Evolutionary conservation across 768 basidiomycete genomes (phyloP).

Genomic region (Leucosporidium yakuticum): DNA sequence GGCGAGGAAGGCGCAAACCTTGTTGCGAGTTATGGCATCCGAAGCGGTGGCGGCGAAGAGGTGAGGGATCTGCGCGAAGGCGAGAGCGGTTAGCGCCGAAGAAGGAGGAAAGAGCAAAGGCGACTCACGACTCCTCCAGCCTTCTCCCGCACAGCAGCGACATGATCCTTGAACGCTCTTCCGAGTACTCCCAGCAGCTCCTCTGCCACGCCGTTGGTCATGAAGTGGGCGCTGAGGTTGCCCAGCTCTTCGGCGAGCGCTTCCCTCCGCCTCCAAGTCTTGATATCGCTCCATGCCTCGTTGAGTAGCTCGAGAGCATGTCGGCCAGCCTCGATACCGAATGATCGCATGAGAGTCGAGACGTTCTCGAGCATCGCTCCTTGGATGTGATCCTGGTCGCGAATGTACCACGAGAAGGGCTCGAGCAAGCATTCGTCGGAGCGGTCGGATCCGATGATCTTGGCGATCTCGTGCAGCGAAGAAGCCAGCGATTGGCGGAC

Average conservation of each 20-base stretch:
- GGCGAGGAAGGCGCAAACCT: conserved; percentile 24
- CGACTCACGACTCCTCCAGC: conserved; percentile 61
- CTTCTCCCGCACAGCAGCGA: conserved; percentile 77
- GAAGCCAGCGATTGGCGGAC: conserved; percentile 78
- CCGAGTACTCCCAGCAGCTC: conserved; percentile 55
- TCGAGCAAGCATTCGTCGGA: conserved; percentile 62
- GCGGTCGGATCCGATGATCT: conserved; percentile 68
- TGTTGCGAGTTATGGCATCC: conserved; percentile 32
- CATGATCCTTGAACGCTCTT: conserved; percentile 64
- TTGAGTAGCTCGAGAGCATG: conserved; percentile 48
- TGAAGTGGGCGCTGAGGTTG: conserved; percentile 48
- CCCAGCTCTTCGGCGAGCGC: conserved; percentile 56
- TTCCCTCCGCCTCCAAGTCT: conserved; percentile 76
- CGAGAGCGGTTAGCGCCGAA: conserved; percentile 1
- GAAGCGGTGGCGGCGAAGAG: conserved; percentile 36
- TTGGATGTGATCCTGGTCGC: conserved; percentile 60
- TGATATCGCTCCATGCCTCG: conserved; percentile 56
- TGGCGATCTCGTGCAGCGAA: conserved; percentile 79
- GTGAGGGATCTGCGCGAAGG: conserved; percentile 9
- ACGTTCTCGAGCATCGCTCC: conserved; percentile 63
- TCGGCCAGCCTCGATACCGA: conserved; percentile 49
- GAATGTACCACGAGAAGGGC: conserved; percentile 57
- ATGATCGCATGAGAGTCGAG: conserved; percentile 56
- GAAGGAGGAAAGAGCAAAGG: conserved; percentile 5
- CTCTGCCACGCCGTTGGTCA: conserved; percentile 47